Evolutionary conservation across 1,284 basidiomycete species (phyloP), one percentile per base, ranked within the genome.

Genomic region (Rugosomyces carneus): DNA sequence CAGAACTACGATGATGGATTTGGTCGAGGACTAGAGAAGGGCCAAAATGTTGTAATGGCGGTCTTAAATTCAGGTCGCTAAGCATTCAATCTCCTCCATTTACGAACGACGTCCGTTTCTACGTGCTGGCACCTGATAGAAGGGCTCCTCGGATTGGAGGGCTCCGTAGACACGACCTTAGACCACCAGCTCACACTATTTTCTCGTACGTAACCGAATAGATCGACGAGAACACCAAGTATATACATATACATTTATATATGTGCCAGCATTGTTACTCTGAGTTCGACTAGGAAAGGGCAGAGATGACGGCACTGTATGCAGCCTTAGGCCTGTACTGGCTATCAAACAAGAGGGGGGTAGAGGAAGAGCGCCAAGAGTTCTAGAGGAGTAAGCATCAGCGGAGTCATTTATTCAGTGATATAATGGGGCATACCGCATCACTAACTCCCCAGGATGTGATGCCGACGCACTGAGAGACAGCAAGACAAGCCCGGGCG

Each of bases 1-100:
- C 59, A 63, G 6, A 58, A 60, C 24, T 81, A 81, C 55, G 58
- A 56, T 29, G 60, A 64, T 23, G 73, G 67, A 53, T 82, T 81
- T 56, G 53, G 63, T 49, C 58, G 62, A 23, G 78, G 78, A 1
- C 57, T 80, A 23, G 52, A 47, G 39, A 71, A 73, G 42, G 74
- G 67, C 21, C 73, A 63, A 48, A 23, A 18, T 23, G 39, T 44
- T 16, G 40, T 61, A 5, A 31, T 40, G 41, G 44, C 19, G 24
- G 40, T 32, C 35, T 18, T 55, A 21, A 37, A 38, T 21, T 40
- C 29, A 21, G 24, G 18, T 31, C 29, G 11, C 13, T 31, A 3
- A 31, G 29, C 29, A 31, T 10, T 10, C 5, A n/a, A n/a, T n/a
- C n/a, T n/a, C n/a, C n/a, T n/a, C n/a, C n/a, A n/a, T n/a, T n/a